Evolutionary conservation across 2,329 filamentous ascomycete genomes (phyloP), one percentile per base, ranked within the genome.

Genomic region (Diaporthe destruens): DNA sequence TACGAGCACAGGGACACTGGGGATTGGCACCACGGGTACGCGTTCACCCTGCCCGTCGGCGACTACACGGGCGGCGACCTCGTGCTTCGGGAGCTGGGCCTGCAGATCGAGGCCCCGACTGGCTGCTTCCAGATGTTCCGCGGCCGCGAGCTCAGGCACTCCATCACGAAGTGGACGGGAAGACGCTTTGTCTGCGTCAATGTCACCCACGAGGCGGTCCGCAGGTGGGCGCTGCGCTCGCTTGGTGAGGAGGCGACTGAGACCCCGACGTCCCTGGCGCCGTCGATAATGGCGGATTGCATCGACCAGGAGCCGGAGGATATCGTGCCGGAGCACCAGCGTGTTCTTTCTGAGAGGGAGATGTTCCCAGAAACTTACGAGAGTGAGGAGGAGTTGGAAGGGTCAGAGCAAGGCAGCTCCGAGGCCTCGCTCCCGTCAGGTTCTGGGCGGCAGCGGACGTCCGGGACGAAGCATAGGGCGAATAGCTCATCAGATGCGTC

Each of bases 121-220:
- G 65, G 65, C 36, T 68, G 65, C 34, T 4, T 54, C 9, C 65
- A 68, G 51, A 56, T 68, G 51, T 34, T 68, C 51, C 65, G 65
- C 1, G 51, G 65, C 3, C 65, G 65, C 0, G 51, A 68, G 51
- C 16, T 68, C 1, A 32, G 51, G 29, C 65, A 68, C 51, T 68
- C 65, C 0, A 68, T 68, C 51, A 55, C 65, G 0, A 68, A 34
- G 18, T 68, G 65, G 65, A 68, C 11, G 0, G 65, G 51, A 9
- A 6, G 65, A 4, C 49, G 65, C 36, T 55, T 68, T 16, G 65
- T 68, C 0, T 68, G 65, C 23, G 65, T 68, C 39, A 55, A n/a
- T 7, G 51, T 55, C 49, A 68, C 65, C 1, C 65, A 68, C n/a
- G 65, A 68, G 23, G 11, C 65, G 23, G 65, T 68, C 23, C 65